Evolutionary conservation across 805 yeast genomes (phyloP).

Genomic region (Middelhovenomyces tepae): DNA sequence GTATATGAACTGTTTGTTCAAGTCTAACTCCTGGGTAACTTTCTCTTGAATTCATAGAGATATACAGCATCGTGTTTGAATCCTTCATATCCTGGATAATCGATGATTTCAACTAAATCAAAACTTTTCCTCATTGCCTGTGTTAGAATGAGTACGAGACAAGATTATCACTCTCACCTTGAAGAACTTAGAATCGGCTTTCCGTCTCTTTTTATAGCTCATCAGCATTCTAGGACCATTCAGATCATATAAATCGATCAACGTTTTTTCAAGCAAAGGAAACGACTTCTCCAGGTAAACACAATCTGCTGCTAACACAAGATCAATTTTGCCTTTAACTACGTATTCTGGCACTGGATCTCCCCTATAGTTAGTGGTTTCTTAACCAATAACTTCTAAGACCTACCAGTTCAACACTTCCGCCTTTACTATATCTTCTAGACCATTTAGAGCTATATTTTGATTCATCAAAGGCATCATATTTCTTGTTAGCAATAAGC

Average conservation of each 20-base stretch:
- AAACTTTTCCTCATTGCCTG: conserved; percentile 26
- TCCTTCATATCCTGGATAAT: conserved; percentile 19
- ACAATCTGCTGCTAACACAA: conserved; percentile 52
- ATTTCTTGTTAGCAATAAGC: conserved; percentile 16
- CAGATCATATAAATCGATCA: conserved; percentile 33
- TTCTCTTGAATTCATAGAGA: conserved; percentile 3
- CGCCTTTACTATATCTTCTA: conserved; percentile 32
- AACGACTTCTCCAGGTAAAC: conserved; percentile 49
- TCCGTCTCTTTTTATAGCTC: conserved; percentile 48
- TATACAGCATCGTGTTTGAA: conserved; percentile 22
- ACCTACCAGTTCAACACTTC: conserved; percentile 38
- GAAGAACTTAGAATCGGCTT: conserved; percentile 30
- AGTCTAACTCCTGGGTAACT: conserved; percentile 14
- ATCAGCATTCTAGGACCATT: conserved; percentile 38
- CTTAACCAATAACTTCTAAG: conserved; percentile 8
- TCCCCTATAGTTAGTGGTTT: too few species aligned
- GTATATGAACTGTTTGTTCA: conserved; percentile 24
- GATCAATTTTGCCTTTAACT: conserved; percentile 29
- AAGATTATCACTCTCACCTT: conserved; percentile 14
- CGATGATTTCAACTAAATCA: conserved; percentile 21
- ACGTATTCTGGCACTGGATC: conserved; percentile 32
- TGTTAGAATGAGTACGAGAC: conserved; percentile 32
- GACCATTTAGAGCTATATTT: conserved; percentile 36
- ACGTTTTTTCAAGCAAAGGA: conserved; percentile 41
- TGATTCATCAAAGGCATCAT: conserved; percentile 40